These are phyloP conservation scores for Exutisphaerella laricina DNA, from an alignment of 2,329 filamentous ascomycete genomes.

Conservation along the genomic window DNA sequence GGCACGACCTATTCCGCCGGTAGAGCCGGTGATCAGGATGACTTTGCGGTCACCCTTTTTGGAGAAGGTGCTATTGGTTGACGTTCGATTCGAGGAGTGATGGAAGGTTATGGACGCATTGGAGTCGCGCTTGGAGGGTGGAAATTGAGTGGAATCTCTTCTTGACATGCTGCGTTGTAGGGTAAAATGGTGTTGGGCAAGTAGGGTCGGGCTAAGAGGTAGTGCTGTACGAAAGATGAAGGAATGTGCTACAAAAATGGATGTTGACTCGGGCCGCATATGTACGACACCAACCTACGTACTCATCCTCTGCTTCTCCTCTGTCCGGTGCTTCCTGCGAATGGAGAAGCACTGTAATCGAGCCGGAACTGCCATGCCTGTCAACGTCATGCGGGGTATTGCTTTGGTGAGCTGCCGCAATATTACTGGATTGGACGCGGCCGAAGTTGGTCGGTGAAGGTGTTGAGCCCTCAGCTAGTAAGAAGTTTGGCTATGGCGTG, in stretches of 20 bases:
- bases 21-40: constrained; percentile 40
- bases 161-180: not conserved
- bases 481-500: not conserved
- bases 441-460: not conserved
- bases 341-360: no score
- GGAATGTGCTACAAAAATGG: no score
- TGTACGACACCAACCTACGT: not conserved
- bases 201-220: no score
- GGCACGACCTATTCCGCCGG: constrained; percentile 40
- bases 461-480: not conserved
- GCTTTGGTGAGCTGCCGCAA: not conserved
- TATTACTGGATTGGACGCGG: not conserved
- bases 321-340: not conserved
- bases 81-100: constrained; percentile 4
- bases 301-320: not conserved
- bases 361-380: not conserved
- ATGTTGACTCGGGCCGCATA: no score
- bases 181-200: no score
- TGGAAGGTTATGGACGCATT: constrained; percentile 1
- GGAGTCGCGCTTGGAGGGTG: constrained; percentile 1
- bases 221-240: no score
- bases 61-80: not conserved
- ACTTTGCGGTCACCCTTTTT: constrained; percentile 20
- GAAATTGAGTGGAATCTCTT: not conserved
- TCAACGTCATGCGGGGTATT: constrained; percentile 3